Evolutionary conservation across 108 stramenopile genomes (phyloP).

Genomic region (Nannochloropsis salina): DNA sequence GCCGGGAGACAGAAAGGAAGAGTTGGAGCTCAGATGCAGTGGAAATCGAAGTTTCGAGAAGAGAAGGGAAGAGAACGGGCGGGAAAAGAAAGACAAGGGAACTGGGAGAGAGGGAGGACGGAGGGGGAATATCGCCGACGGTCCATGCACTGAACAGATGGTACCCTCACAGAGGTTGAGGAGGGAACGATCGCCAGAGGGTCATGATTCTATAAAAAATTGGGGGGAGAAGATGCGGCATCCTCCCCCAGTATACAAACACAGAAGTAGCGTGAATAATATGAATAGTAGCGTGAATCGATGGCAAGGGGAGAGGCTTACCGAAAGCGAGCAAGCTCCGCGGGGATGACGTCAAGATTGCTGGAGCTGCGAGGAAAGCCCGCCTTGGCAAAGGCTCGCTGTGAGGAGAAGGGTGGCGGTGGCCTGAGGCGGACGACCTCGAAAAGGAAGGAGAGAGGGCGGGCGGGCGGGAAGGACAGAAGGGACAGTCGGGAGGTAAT

Average conservation of each 20-base stretch:
- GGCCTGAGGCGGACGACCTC: not conserved
- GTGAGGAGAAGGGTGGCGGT: not conserved
- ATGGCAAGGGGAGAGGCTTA: not conserved
- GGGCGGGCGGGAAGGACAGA: not conserved
- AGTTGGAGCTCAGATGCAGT: not conserved
- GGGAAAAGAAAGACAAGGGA: not conserved
- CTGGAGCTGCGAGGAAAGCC: not conserved
- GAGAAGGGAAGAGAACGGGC: not conserved
- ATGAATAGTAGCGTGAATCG: too few relatives aligned
- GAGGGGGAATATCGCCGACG: too few relatives aligned
- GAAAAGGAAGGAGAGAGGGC: not conserved
- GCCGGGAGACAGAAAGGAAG: not conserved
- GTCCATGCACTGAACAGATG: too few relatives aligned
- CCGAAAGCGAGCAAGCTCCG: not conserved
- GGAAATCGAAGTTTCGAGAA: not conserved
- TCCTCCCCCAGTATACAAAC: too few relatives aligned
- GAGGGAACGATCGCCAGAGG: too few relatives aligned
- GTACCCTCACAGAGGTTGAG: too few relatives aligned
- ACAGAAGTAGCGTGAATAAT: too few relatives aligned
- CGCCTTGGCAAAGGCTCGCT: not conserved
- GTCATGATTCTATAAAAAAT: too few relatives aligned
- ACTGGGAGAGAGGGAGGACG: not conserved
- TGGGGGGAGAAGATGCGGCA: too few relatives aligned
- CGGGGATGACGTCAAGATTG: not conserved
- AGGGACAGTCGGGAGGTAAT: not conserved